Conservation (phyloP, 768 basidiomycete species). For the Kwoniella bestiolae region DNA sequence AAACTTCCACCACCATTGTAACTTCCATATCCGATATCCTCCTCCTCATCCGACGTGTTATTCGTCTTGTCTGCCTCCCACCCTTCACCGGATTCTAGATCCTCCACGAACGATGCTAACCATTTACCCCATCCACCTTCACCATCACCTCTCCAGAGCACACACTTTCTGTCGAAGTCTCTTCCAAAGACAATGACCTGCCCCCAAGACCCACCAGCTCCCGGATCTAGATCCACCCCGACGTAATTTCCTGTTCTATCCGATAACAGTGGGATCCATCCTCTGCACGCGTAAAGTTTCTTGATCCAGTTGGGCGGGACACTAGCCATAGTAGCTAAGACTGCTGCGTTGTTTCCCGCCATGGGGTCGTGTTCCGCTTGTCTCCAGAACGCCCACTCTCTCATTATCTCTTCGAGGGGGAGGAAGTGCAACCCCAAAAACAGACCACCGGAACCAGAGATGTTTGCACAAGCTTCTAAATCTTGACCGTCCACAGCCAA, state of each 20-base stretch:
- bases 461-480: conserved; percentile 58
- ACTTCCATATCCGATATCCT: conserved; percentile 56
- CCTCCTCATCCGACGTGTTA: conserved; percentile 53
- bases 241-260: conserved; percentile 97
- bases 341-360: conserved; percentile 75
- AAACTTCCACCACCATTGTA: conserved; percentile 64
- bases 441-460: conserved; percentile 76
- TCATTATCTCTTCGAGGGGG: conserved; percentile 86
- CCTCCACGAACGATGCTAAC: conserved; percentile 87
- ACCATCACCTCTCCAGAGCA: conserved; percentile 90
- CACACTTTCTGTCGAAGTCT: conserved; percentile 97
- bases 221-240: conserved; percentile 89
- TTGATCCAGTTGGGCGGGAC: conserved; percentile 89
- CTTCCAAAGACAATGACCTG: conserved; percentile 99
- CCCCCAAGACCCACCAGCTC: conserved; percentile 67
- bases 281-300: conserved; percentile 85
- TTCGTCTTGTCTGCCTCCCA: conserved; percentile 70
- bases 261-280: conserved; percentile 93
- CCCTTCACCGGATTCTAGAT: conserved; percentile 86
- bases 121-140: conserved; percentile 92
- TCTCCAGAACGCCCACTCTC: conserved; percentile 97
- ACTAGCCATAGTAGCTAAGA: conserved; percentile 79
- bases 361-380: conserved; percentile 85
- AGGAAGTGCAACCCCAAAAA: conserved; percentile 95
- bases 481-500: conserved; percentile 90